Base-by-base conservation (phyloP, 164 flowering plant species). In the Vitis rupestris region DNA sequence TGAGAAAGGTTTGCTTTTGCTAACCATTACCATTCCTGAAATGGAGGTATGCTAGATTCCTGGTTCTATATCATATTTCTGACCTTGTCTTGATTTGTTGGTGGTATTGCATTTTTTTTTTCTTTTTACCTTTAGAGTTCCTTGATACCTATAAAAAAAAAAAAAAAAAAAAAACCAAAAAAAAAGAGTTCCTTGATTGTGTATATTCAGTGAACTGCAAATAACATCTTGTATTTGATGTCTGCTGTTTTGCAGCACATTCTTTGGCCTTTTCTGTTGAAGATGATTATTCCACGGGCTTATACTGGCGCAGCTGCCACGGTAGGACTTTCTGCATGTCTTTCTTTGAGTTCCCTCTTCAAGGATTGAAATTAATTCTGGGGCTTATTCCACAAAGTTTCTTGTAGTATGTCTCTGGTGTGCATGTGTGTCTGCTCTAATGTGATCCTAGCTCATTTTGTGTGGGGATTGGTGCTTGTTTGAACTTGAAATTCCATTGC, bases 181-280 rank as follows among this genome's bases (percentile, higher is more conserved):
- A 6, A 37, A 37, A 37, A n/a, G 10, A 15, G 12, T 49, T 23
- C 23, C 30, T 54, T 44, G 10, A 14, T 47, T 61, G 9, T 48
- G 16, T 57, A 2, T n/a, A 44, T 9, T 37, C 30, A 4, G 19
- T 53, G 19, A 10, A 51, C 23, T 30, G 14, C 1, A 17, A 61
- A 27, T 73, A 17, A 63, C 51, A 44, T 16, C 13, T 59, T 19
- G 29, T 72, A 15, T n/a, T 55, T 61, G 66, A 19, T 51, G 11
- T 63, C 66, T 67, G 30, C 19, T 23, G 27, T 31, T 63, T 10
- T 74, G 70, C 91, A 95, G 99, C 86, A 84, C 79, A 80, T 90
- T 56, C 89, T 93, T 48, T 93, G 99, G 99, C 99, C 99, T 53
- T 93, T 90, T 80, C 73, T 95, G 67, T 81, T 95, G 86, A 95